Percentiles rank a stretch among this genome's conserved stretches.
phyloP scores from a whole-genome alignment of 2,329 filamentous ascomycete genomes.

The Plenodomus lindquistii region DNA sequence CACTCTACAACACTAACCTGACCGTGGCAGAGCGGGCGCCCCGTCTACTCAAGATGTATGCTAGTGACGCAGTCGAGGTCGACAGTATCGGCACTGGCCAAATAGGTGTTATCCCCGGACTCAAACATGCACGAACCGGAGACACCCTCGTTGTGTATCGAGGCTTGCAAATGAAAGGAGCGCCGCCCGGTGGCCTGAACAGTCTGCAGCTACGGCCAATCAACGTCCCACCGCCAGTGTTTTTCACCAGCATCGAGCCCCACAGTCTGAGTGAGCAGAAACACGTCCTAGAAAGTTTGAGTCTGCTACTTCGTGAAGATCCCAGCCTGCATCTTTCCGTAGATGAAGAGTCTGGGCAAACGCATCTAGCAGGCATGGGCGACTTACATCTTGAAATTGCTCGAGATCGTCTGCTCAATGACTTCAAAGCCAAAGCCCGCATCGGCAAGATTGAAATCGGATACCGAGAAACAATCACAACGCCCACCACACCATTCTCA shows the following conservation, averaged over 20 bases:
- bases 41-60: constrained; percentile 85
- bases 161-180: constrained; percentile 62
- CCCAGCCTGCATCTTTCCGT: constrained; percentile 84
- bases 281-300: constrained; percentile 73
- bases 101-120: constrained; percentile 88
- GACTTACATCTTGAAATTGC: constrained; percentile 95
- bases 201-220: constrained; percentile 84
- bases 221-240: constrained; percentile 87
- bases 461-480: constrained; percentile 81
- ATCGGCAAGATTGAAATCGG: constrained; percentile 95
- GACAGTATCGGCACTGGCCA: constrained; percentile 80
- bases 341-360: constrained; percentile 90
- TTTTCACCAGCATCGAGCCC: constrained; percentile 92
- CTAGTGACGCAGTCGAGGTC: constrained; percentile 83
- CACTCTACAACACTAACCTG: constrained; percentile 86
- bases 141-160: constrained; percentile 84
- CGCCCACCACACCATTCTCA: constrained; percentile 59
- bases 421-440: constrained; percentile 81
- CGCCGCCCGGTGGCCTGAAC: constrained; percentile 69
- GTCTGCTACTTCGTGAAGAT: constrained; percentile 83
- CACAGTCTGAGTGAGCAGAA: constrained; percentile 78
- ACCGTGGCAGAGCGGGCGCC: constrained; percentile 78
- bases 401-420: constrained; percentile 80
- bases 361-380: constrained; percentile 93
- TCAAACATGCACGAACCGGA: constrained; percentile 90